These are phyloP conservation scores for Colletotrichum noveboracense DNA, from an alignment of 2,329 filamentous ascomycete genomes.

Conservation along the genomic window DNA sequence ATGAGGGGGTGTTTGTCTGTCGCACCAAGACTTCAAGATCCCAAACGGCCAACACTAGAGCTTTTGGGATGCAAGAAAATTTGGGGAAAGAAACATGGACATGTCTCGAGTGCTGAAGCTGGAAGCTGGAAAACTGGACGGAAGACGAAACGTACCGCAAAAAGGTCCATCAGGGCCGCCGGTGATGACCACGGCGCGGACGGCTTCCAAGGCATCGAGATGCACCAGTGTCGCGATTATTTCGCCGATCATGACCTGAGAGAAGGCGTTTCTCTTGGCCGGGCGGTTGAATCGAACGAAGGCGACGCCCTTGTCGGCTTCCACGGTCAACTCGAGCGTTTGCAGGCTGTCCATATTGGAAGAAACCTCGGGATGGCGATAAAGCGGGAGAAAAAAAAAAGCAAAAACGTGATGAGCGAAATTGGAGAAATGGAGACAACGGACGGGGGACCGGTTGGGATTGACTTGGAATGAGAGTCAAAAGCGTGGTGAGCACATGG, in stretches of 20 bases:
- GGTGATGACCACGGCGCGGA: slow-evolving; percentile 42
- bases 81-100: background rate
- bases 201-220: slow-evolving; percentile 20
- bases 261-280: slow-evolving; percentile 64
- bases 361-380: background rate
- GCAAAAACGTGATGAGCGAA: background rate
- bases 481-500: background rate
- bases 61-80: background rate
- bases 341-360: slow-evolving; percentile 14
- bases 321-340: slow-evolving; percentile 8
- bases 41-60: background rate
- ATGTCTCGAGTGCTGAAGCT: background rate
- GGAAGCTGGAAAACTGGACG: background rate
- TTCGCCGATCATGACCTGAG: slow-evolving; percentile 52
- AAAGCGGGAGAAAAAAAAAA: background rate
- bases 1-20: background rate
- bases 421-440: background rate
- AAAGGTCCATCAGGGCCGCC: slow-evolving; percentile 37
- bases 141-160: slow-evolving; percentile 34
- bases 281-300: slow-evolving; percentile 44
- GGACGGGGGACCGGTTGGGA: background rate
- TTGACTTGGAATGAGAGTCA: background rate
- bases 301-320: slow-evolving; percentile 16
- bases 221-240: slow-evolving; percentile 33
- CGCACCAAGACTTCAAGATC: background rate